Base-by-base conservation (phyloP, 2,329 filamentous ascomycete species). In the Ceratocystis colombiana region DNA sequence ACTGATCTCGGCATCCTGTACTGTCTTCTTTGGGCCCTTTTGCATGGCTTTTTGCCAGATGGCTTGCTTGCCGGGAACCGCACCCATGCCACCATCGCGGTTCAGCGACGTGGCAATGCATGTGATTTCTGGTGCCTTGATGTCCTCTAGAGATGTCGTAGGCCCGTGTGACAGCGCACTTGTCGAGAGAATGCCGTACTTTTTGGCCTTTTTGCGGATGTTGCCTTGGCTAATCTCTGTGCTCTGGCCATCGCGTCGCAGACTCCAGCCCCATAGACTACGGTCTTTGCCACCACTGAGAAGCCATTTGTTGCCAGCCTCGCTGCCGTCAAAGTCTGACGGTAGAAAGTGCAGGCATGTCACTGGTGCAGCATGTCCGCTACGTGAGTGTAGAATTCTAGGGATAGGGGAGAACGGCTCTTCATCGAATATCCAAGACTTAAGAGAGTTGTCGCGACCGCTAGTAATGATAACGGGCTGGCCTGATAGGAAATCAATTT, bases 391-490 rank as follows among this genome's bases (percentile, higher is more conserved):
- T 37, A 99, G 78, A 30, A 90, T 88, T 20, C 93, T 84, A 1
- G 94, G 94, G 10, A 92, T 82, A 0, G 92, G 86, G 0, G 89
- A 94, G 74, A 96, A 96, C 0, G 93, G 92, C 0, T 87, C 87
- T 74, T 95, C 88, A 72, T 97, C 93, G 71, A 96, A 96, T 68
- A 97, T 94, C 93, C 93, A 96, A 4, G 91, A 92, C 74, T 93
- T 95, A 68, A 99, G 78, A 8, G 92, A 90, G 76, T 99, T 99
- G 74, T 99, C 94, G 61, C 89, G 81, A 3, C 94, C 95, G 70
- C 90, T 94, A 8, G 91, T 96, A 33, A 97, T 80, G 53, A 99
- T 83, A 2, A 97, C 88, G 4, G 90, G 88, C 74, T 99, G 95
- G 0, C 92, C 93, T 17, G 87, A 79, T 10, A 99, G 79, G 71